Evolutionary conservation across 805 yeast genomes (phyloP), one percentile per base, ranked within the genome.

Genomic region (Nematodospora valgi): DNA sequence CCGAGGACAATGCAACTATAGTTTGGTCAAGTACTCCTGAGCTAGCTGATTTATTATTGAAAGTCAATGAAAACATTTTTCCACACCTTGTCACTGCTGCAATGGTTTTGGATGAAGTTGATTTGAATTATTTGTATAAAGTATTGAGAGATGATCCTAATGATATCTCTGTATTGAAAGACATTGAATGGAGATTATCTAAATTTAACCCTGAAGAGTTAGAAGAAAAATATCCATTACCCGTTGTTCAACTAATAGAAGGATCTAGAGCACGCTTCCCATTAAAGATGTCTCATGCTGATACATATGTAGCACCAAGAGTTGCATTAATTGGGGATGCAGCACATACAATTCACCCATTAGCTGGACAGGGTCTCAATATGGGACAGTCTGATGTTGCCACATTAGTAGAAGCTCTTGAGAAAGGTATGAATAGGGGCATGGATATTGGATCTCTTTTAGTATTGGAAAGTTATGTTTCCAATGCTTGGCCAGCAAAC

Each of bases 271-370:
- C 95, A 0, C 71, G 83, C 30, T 93, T 93, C 67, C 98, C 98
- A 15, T 67, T 93, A 45, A 80, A 81, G 47, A 60, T 91, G 64
- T 79, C 88, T 14, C 97, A 93, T 54, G 95, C 96, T 2, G 98
- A 93, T 51, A 75, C 84, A 1, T 93, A 93, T 54, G 78, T 86
- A 13, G 78, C 78, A 2, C 89, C 85, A 3, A 70, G 98, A 46
- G 73, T 91, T 20, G 98, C 97, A 0, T 64, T 93, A n/a, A 85
- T 91, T 7, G 98, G 98, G 17, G 98, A 93, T 60, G 98, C 98
- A 1, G 98, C 98, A 0, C 98, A 93, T 50, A 83, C 97, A 0
- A 86, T 96, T 1, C 98, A 93, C 56, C 98, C 98, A 2, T 69
- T 93, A 40, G 97, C 97, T 4, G 98, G 98, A 7, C 98, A 93